Percentiles rank a stretch among this genome's conserved stretches.
These are phyloP conservation scores for Quercus dentata DNA, from an alignment of 306 rosid species.

Conservation along the genomic window DNA sequence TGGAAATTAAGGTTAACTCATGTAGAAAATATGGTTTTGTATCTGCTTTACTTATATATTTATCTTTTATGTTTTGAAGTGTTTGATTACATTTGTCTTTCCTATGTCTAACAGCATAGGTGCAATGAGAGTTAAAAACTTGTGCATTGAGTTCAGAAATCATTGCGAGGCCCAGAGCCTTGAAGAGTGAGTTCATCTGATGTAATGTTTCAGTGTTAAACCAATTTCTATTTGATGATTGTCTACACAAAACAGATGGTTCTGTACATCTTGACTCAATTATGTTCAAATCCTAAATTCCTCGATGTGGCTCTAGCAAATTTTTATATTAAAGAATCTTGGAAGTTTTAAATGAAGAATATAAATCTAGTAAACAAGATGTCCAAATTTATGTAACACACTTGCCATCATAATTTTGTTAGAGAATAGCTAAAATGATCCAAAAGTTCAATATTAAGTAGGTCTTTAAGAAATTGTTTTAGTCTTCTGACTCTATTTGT, in stretches of 20 bases:
- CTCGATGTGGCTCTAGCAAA: neutral
- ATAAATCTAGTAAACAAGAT: no score
- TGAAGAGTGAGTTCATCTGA: conserved; percentile 57
- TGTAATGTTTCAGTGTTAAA: neutral
- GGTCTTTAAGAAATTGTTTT: neutral
- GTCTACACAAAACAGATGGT: neutral
- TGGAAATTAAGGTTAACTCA: neutral
- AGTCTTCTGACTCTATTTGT: neutral
- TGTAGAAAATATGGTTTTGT: neutral
- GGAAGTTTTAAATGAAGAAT: neutral
- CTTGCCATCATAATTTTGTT: neutral
- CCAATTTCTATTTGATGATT: neutral
- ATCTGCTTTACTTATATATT: neutral
- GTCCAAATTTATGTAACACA: neutral
- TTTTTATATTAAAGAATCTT: neutral
- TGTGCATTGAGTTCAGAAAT: conserved; percentile 51
- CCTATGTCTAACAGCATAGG: conserved; percentile 52
- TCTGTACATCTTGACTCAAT: neutral
- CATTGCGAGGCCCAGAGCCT: conserved; percentile 59
- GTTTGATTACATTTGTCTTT: neutral
- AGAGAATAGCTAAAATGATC: neutral
- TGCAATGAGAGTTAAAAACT: conserved; percentile 57
- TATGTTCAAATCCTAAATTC: neutral
- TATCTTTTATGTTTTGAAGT: neutral
- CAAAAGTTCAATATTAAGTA: neutral